phyloP scores from a whole-genome alignment of 1,284 basidiomycete species.

The Flammula alnicola region DNA sequence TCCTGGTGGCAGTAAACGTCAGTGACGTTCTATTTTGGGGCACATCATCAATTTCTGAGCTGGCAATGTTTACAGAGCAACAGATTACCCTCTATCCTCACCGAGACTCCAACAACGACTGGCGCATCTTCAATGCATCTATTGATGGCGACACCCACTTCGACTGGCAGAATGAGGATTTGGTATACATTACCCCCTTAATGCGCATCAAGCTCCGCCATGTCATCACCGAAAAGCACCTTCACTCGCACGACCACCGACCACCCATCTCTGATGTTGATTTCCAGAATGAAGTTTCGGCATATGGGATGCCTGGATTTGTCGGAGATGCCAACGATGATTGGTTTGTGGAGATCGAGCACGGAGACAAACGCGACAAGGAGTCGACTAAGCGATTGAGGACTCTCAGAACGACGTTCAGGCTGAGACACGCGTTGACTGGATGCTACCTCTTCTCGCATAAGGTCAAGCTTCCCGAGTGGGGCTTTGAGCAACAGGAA shows the following conservation, averaged over 20 bases:
- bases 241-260: constrained; percentile 94
- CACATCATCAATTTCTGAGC: not conserved
- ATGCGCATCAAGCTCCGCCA: constrained; percentile 87
- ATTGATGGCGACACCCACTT: constrained; percentile 50
- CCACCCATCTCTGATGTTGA: constrained; percentile 98
- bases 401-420: constrained; percentile 85
- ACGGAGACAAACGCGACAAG: constrained; percentile 67
- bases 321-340: constrained; percentile 93
- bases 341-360: constrained; percentile 90
- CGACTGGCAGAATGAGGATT: constrained; percentile 60
- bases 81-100: constrained; percentile 99
- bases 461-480: constrained; percentile 96
- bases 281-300: constrained; percentile 98
- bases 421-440: constrained; percentile 83
- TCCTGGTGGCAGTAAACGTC: constrained; percentile 85
- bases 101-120: constrained; percentile 90
- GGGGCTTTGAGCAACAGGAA: constrained; percentile 98
- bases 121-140: constrained; percentile 81
- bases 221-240: constrained; percentile 78
- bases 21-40: constrained; percentile 38
- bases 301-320: constrained; percentile 89
- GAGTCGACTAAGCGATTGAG: constrained; percentile 75
- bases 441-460: constrained; percentile 98
- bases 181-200: constrained; percentile 70
- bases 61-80: constrained; percentile 69